Evolutionary conservation across 306 rosid species (phyloP).

Genomic region (Quercus gilva): DNA sequence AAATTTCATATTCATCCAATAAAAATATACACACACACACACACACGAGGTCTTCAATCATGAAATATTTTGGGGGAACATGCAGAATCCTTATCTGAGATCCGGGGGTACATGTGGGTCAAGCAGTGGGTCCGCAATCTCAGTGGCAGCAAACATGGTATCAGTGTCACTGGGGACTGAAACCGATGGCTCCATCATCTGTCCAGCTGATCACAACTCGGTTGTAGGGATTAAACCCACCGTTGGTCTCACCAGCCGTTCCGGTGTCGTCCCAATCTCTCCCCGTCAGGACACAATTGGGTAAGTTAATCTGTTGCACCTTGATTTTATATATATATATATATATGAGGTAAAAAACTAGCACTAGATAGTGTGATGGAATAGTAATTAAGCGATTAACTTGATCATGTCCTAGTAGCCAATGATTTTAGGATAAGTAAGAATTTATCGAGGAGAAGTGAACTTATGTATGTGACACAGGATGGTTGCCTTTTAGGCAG

Average conservation of each 20-base stretch:
- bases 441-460: too few species aligned
- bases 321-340: background rate
- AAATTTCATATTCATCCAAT: too few species aligned
- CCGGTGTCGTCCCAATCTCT: slow-evolving; percentile 54
- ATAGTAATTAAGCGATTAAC: too few species aligned
- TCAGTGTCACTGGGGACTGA: slow-evolving; percentile 64
- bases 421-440: too few species aligned
- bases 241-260: slow-evolving; percentile 66
- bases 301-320: slow-evolving; percentile 9
- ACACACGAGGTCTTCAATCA: too few species aligned
- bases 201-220: slow-evolving; percentile 56
- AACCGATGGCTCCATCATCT: slow-evolving; percentile 54
- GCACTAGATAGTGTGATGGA: too few species aligned
- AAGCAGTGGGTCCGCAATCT: slow-evolving; percentile 59
- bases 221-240: slow-evolving; percentile 74
- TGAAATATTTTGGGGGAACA: background rate
- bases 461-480: too few species aligned
- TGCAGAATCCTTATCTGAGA: slow-evolving; percentile 61
- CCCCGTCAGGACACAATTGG: slow-evolving; percentile 64
- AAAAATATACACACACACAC: too few species aligned
- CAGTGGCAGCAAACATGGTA: slow-evolving; percentile 66
- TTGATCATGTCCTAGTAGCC: too few species aligned
- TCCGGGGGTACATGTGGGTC: slow-evolving; percentile 54
- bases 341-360: too few species aligned
- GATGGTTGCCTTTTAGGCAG: background rate